Percentiles rank a stretch among this genome's conserved stretches.
These are phyloP conservation scores for Pyrenophora teres DNA, from an alignment of 2,329 filamentous ascomycete species.

Conservation along the genomic window DNA sequence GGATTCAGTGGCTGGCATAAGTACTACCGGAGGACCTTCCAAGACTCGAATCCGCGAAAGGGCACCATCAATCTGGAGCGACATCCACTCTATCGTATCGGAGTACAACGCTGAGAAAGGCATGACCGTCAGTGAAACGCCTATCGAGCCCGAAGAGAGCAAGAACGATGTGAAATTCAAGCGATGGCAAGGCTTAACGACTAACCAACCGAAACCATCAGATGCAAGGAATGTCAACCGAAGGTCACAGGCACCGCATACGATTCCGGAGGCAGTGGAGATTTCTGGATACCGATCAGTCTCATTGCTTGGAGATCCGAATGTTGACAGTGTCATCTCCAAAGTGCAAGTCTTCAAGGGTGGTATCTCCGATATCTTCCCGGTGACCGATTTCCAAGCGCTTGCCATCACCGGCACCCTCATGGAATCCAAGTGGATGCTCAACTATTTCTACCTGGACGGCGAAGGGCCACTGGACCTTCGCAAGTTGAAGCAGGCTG, in stretches of 20 bases:
- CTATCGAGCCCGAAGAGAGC: slow-evolving; percentile 13
- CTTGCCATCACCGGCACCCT: slow-evolving; percentile 43
- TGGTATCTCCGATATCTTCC: slow-evolving; percentile 41
- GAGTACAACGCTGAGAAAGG: slow-evolving; percentile 28
- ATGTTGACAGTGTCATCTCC: slow-evolving; percentile 43
- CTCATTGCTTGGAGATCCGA: slow-evolving; percentile 40
- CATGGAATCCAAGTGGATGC: slow-evolving; percentile 43
- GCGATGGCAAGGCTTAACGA: slow-evolving; percentile 33
- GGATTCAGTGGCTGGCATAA: slow-evolving; percentile 19
- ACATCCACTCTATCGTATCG: slow-evolving; percentile 39
- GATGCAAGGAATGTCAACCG: slow-evolving; percentile 18
- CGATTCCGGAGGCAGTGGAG: slow-evolving; percentile 34
- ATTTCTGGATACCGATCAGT: slow-evolving; percentile 26
- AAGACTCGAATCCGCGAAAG: slow-evolving; percentile 25
- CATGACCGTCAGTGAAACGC: slow-evolving; percentile 10
- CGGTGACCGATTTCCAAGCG: slow-evolving; percentile 42
- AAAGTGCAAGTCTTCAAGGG: slow-evolving; percentile 45
- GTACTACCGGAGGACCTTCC: slow-evolving; percentile 18
- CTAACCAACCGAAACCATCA: slow-evolving; percentile 11
- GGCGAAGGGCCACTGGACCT: slow-evolving; percentile 38
- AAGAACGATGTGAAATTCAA: slow-evolving; percentile 28
- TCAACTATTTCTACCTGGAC: slow-evolving; percentile 44
- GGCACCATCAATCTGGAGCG: slow-evolving; percentile 33
- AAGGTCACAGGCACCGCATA: slow-evolving; percentile 29
- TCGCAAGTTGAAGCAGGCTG: slow-evolving; percentile 38